phyloP scores from a whole-genome alignment of 345 rosid genomes.

The Pseudoturritis turrita region DNA sequence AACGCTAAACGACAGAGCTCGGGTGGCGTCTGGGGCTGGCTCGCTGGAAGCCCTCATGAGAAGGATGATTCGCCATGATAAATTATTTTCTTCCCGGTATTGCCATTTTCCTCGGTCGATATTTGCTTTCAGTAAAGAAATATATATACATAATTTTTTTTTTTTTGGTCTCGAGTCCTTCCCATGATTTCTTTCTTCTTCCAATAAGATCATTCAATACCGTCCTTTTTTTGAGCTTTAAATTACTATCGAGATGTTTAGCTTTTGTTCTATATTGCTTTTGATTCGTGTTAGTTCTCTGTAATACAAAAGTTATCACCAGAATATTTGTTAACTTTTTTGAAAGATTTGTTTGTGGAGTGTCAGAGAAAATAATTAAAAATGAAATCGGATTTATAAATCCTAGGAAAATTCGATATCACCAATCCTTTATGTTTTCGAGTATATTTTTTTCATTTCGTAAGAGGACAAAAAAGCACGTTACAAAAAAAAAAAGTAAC shows the following conservation, averaged over 20 bases:
- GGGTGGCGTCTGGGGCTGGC: constrained; percentile 98
- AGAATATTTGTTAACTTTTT: constrained; percentile 9
- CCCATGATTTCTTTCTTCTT: constrained; percentile 5
- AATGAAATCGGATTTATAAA: background rate
- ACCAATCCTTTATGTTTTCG: background rate
- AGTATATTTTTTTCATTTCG: background rate
- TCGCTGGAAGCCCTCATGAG: constrained; percentile 69
- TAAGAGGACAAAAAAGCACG: background rate
- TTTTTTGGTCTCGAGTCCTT: background rate
- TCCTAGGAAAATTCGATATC: background rate
- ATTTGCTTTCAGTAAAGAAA: constrained; percentile 16
- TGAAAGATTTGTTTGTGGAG: background rate
- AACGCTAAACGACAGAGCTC: constrained; percentile 75
- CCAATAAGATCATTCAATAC: background rate
- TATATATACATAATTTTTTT: background rate
- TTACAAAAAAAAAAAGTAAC: background rate
- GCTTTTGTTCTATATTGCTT: background rate
- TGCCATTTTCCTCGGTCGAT: background rate
- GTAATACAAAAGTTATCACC: constrained; percentile 8
- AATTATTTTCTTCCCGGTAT: background rate
- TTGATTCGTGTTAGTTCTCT: constrained; percentile 10
- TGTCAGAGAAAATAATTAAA: background rate
- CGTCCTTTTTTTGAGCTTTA: background rate
- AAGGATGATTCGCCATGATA: constrained; percentile 30
- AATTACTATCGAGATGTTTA: background rate